These are phyloP conservation scores for Erodium trifolium DNA, from an alignment of 441 rosid species.

Conservation along the genomic window DNA sequence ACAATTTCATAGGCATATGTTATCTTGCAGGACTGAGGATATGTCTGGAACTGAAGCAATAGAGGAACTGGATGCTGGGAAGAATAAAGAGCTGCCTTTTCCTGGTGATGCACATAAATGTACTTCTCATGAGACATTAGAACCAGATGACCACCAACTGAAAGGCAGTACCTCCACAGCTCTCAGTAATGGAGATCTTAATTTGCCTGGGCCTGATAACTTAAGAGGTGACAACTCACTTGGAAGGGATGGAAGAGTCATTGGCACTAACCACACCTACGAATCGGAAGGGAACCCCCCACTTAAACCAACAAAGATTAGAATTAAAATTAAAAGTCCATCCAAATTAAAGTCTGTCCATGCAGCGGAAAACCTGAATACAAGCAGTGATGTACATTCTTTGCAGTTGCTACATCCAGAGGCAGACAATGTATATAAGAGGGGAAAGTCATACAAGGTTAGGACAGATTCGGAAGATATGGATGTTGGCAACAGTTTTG, in stretches of 20 bases:
- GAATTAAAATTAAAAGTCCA: conserved; percentile 39
- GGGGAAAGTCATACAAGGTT: conserved; percentile 19
- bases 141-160: conserved; percentile 18
- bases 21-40: conserved; percentile 47
- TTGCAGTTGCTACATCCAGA: conserved; percentile 20
- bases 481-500: conserved; percentile 26
- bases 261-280: conserved; percentile 27
- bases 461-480: conserved; percentile 23
- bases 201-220: conserved; percentile 19
- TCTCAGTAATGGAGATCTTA: conserved; percentile 15
- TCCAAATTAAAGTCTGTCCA: conserved; percentile 25
- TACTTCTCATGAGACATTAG: conserved; percentile 18
- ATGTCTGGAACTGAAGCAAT: conserved; percentile 25
- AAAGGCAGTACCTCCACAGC: conserved; percentile 23
- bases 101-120: conserved; percentile 22
- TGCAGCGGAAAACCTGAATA: conserved; percentile 27
- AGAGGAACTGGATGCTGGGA: conserved; percentile 22
- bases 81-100: conserved; percentile 20
- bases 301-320: conserved; percentile 44
- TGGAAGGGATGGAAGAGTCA: conserved; percentile 23
- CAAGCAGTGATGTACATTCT: conserved; percentile 26
- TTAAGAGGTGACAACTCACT: conserved; percentile 16
- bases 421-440: conserved; percentile 17
- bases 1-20: conserved; percentile 19
- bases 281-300: conserved; percentile 40